phyloP scores from a whole-genome alignment of 2,329 filamentous ascomycete species.

The Aspergillus brunneoviolaceus region DNA sequence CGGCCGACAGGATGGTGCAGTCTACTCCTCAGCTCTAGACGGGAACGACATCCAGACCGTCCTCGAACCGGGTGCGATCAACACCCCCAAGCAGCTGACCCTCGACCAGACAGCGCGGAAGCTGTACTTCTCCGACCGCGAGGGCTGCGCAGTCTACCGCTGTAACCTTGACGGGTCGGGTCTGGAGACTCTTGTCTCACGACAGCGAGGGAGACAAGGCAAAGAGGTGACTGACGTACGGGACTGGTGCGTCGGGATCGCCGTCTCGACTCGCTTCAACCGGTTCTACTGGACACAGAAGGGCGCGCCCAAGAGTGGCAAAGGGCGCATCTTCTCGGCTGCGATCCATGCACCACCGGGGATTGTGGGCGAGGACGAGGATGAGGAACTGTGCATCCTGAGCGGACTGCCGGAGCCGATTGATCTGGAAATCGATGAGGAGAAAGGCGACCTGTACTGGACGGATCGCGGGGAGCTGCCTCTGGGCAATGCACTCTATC shows the following conservation, averaged over 20 bases:
- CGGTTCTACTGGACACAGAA: slow-evolving; percentile 64
- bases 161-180: slow-evolving; percentile 36
- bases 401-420: slow-evolving; percentile 55
- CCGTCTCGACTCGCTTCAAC: slow-evolving; percentile 44
- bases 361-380: too few species aligned
- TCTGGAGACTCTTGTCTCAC: slow-evolving; percentile 40
- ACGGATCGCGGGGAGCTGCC: slow-evolving; percentile 61
- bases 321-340: slow-evolving; percentile 56
- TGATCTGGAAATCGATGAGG: slow-evolving; percentile 56
- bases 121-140: slow-evolving; percentile 47
- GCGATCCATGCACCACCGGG: slow-evolving; percentile 30
- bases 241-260: slow-evolving; percentile 58
- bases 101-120: slow-evolving; percentile 29
- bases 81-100: slow-evolving; percentile 51
- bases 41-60: slow-evolving; percentile 49
- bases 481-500: slow-evolving; percentile 55
- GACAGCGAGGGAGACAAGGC: slow-evolving; percentile 10
- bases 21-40: slow-evolving; percentile 51
- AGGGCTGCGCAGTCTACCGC: slow-evolving; percentile 41
- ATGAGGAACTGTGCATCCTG: slow-evolving; percentile 30
- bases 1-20: slow-evolving; percentile 42
- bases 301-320: slow-evolving; percentile 51
- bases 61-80: slow-evolving; percentile 44
- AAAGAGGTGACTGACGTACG: slow-evolving; percentile 34
- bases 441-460: slow-evolving; percentile 54